Percentiles rank a stretch among this genome's conserved stretches.
Evolutionary conservation across 1,284 basidiomycete genomes (phyloP).

Genomic region (Heterobasidion irregulare): DNA sequence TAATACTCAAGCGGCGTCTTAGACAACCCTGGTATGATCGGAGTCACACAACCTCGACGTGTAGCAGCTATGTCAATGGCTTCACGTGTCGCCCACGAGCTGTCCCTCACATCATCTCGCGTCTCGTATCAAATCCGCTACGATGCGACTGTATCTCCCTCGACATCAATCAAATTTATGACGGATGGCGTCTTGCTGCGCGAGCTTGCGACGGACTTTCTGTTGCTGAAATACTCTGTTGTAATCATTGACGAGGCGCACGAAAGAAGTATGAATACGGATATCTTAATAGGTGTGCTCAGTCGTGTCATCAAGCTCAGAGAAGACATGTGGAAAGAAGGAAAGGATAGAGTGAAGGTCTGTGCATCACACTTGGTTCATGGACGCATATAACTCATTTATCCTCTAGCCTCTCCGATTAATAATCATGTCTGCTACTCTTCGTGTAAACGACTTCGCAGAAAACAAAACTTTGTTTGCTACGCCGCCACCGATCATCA

Average conservation of each 20-base stretch:
- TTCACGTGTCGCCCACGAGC: conserved; percentile 82
- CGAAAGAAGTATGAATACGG: conserved; percentile 97
- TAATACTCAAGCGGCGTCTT: conserved; percentile 2
- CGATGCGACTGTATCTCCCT: conserved; percentile 84
- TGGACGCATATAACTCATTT: not conserved
- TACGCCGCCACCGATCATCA: conserved; percentile 83
- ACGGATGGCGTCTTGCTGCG: conserved; percentile 96
- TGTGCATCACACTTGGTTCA: not conserved
- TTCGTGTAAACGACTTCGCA: conserved; percentile 90
- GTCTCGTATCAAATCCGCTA: conserved; percentile 98
- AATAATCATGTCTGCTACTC: conserved; percentile 98
- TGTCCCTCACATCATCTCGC: conserved; percentile 70
- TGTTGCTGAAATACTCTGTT: conserved; percentile 87
- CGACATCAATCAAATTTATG: conserved; percentile 98
- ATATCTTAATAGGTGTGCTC: conserved; percentile 93
- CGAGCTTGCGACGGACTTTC: conserved; percentile 87
- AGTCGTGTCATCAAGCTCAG: conserved; percentile 87
- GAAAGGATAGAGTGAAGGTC: conserved; percentile 60
- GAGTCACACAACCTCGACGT: conserved; percentile 94
- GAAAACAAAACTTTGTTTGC: conserved; percentile 82
- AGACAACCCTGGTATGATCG: conserved; percentile 98
- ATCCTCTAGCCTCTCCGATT: conserved; percentile 71
- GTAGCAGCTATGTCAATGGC: conserved; percentile 98
- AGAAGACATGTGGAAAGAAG: conserved; percentile 81
- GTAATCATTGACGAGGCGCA: conserved; percentile 98